These are phyloP conservation scores for Podaxis sp. DNA, from an alignment of 768 basidiomycete species.

Conservation along the genomic window DNA sequence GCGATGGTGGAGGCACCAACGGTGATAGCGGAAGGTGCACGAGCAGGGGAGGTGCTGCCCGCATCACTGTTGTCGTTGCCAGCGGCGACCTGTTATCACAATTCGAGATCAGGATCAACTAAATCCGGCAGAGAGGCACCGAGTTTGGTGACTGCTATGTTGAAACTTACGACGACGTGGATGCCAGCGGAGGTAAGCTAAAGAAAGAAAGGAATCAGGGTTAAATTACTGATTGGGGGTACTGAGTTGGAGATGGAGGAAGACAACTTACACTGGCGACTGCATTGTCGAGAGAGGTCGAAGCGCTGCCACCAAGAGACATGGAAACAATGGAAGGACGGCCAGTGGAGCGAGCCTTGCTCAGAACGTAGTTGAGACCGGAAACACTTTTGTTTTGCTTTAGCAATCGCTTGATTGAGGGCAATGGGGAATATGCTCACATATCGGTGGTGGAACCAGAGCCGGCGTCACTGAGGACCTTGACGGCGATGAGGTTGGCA, in stretches of 20 bases:
- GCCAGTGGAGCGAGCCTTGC: constrained; percentile 11
- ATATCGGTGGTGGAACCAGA: constrained; percentile 21
- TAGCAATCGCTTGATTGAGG: not conserved
- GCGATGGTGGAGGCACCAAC: constrained; percentile 33
- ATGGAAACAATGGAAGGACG: constrained; percentile 23
- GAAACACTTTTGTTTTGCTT: not conserved
- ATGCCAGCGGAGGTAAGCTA: constrained; percentile 27
- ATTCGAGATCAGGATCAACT: not conserved
- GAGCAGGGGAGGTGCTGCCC: constrained; percentile 28
- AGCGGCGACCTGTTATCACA: constrained; percentile 22
- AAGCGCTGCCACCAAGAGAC: constrained; percentile 22
- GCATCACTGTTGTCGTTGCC: constrained; percentile 31
- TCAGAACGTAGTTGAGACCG: not conserved
- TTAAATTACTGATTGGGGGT: not conserved
- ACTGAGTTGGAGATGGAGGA: not conserved
- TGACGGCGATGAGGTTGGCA: constrained; percentile 25
- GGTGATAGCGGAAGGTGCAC: constrained; percentile 31
- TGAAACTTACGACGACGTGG: constrained; percentile 20
- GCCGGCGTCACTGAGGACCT: constrained; percentile 25
- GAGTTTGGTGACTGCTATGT: not conserved
- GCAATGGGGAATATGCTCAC: constrained; percentile 10
- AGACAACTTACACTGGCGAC: constrained; percentile 17
- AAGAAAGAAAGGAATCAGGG: not conserved
- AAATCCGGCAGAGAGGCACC: not conserved
- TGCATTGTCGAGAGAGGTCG: constrained; percentile 20